Base-by-base conservation (phyloP, 805 yeast species). In the Candida boleticola region DNA sequence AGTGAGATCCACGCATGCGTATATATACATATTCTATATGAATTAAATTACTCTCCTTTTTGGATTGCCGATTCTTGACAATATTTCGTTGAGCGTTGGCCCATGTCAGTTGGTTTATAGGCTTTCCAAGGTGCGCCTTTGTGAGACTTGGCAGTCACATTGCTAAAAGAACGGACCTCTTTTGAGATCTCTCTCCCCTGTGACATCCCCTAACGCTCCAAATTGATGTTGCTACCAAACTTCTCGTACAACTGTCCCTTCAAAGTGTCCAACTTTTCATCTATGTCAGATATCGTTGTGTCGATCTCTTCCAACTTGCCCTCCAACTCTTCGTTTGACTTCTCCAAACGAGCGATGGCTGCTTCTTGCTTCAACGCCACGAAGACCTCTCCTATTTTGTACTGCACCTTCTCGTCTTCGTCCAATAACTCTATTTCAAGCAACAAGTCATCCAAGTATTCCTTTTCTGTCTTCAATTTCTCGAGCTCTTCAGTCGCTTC, bases 401-500 rank as follows among this genome's bases (percentile, higher is more conserved):
- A 92, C 51, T 82, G 84, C 6, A 84, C 66, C 43, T 73, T 64
- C 33, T 83, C 89, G 41, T 82, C 89, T 51, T 72, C 76, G 47
- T 92, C 98, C 23, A 89, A 64, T 35, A 93, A 75, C 62, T 92
- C 98, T 32, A 92, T 72, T 57, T 92, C 99, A 55, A 88, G 56
- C 5, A 86, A 71, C 26, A 89, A 82, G 57, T 92, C 98, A 51
- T 89, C 96, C 23, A 92, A 66, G 54, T 87, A 88, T 55, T 89
- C 97, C 51, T 89, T 87, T 53, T 89, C 96, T 46, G 79, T 76
- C 51, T 74, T 69, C 46, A 73, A 68, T 41, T 65, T 64, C 17
- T 68, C 64, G 27, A 85, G 66, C 38, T 73, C 73, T 16, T 64
- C 74, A 25, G 74, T 68, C 11, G 82, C 59, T 16, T 73, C 72